Evolutionary conservation across 768 basidiomycete species (phyloP).

Genomic region (Hortiboletus flavorubellus): DNA sequence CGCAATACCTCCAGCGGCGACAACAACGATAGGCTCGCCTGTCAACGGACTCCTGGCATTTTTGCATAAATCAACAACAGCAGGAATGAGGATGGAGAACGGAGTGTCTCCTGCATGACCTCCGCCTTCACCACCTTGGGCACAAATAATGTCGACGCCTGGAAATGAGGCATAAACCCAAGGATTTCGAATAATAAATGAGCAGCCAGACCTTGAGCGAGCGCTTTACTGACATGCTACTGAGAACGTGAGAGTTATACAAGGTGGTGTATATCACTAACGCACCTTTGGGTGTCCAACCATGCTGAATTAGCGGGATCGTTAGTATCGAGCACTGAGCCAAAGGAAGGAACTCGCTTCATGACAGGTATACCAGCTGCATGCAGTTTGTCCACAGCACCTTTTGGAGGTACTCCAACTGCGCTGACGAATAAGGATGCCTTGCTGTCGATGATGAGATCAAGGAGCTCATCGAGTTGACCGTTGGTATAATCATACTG

Average conservation of each 20-base stretch:
- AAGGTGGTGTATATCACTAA: neutral
- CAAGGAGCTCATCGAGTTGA: slow-evolving; percentile 70
- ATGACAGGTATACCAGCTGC: slow-evolving; percentile 75
- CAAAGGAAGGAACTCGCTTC: slow-evolving; percentile 54
- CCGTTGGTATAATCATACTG: slow-evolving; percentile 76
- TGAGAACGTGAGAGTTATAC: neutral
- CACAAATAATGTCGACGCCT: slow-evolving; percentile 91
- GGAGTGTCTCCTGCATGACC: slow-evolving; percentile 85
- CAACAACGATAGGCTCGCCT: slow-evolving; percentile 69
- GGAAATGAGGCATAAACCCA: neutral
- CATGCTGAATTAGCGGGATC: slow-evolving; percentile 46
- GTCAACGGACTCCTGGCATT: slow-evolving; percentile 70
- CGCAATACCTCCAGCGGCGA: slow-evolving; percentile 83
- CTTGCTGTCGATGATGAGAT: slow-evolving; percentile 71
- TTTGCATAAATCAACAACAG: slow-evolving; percentile 76
- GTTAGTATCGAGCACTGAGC: neutral
- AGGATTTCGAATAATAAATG: neutral
- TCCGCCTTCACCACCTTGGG: slow-evolving; percentile 84
- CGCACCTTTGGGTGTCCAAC: slow-evolving; percentile 79
- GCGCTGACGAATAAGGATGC: slow-evolving; percentile 81
- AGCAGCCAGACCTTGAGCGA: slow-evolving; percentile 54
- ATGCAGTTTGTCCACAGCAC: slow-evolving; percentile 79
- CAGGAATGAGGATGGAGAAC: slow-evolving; percentile 79
- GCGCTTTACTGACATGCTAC: slow-evolving; percentile 70
- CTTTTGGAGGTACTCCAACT: slow-evolving; percentile 80